Evolutionary conservation across 768 basidiomycete genomes (phyloP).

Genomic region (Russula emetica): DNA sequence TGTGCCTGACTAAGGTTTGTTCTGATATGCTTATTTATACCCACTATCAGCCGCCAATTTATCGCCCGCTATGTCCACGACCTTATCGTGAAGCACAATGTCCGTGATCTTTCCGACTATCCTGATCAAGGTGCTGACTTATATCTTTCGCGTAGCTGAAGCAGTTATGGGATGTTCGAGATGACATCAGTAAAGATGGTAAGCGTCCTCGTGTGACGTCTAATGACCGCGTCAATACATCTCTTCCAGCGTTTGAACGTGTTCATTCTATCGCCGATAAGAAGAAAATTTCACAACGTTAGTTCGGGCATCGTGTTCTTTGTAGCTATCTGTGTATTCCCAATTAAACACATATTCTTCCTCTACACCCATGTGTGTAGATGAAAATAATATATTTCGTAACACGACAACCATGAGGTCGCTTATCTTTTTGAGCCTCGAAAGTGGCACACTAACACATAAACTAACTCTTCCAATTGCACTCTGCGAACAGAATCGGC

Average conservation of each 20-base stretch:
- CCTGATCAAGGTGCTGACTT: conserved; percentile 7
- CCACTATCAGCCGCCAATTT: conserved; percentile 23
- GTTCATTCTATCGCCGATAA: conserved; percentile 21
- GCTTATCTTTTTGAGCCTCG: neutral
- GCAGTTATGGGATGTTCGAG: conserved; percentile 23
- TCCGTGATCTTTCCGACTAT: conserved; percentile 12
- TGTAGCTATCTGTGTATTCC: conserved; percentile 8
- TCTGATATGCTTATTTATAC: conserved; percentile 17
- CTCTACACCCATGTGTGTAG: neutral
- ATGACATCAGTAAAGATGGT: conserved; percentile 25
- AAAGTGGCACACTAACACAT: conserved; percentile 7
- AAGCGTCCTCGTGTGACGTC: neutral
- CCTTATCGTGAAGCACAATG: conserved; percentile 25
- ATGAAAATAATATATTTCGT: conserved; percentile 5
- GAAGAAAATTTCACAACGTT: conserved; percentile 21
- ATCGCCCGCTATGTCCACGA: conserved; percentile 25
- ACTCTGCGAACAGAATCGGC: neutral
- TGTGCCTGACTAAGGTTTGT: neutral
- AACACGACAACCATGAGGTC: neutral
- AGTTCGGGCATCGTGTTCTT: conserved; percentile 1
- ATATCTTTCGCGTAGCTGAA: conserved; percentile 4
- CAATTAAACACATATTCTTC: neutral
- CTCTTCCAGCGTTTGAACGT: conserved; percentile 17
- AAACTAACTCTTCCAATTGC: neutral
- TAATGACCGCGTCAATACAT: neutral